Evolutionary conservation across 164 flowering plant species (phyloP), one percentile per base, ranked within the genome.

Genomic region (Litsea cubeba): DNA sequence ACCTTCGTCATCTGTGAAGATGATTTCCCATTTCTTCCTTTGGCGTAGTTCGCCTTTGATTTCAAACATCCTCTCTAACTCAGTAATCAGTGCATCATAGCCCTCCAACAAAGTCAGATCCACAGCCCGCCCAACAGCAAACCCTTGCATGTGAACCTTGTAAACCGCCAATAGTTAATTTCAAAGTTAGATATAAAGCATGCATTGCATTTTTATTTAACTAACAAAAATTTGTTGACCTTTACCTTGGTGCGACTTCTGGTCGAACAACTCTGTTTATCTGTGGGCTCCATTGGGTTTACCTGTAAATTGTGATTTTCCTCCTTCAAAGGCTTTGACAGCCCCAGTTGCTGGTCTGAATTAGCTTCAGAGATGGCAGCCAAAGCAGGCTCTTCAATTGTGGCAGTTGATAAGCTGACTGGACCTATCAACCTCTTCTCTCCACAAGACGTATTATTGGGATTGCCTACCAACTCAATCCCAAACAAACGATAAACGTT

Each of bases 91-190:
- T 57, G 91, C 84, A 76, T 83, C 85, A 40, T 95, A 95, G 23
- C 97, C 90, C 28, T 82, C 83, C 71, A 95, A 76, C 25, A 72
- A 72, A 12, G 87, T 80, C 76, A 95, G 82, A 79, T 93, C 99
- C 81, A 95, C 92, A 8, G 99, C 97, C 62, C 97, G 87, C 23
- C 98, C 97, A 65, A 95, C 97, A 15, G 91, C 91, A 24, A 90
- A 77, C 3, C 99, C 99, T 79, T 91, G 94, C 99, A 95, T 95
- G 82, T 88, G 97, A 58, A 95, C 99, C 97, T 95, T 57, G 66
- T 14, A 8, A 17, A 25, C 18, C 40, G 50, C 26, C 35, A 71
- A 32, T 5, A 12, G 20, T 3, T 35, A 49, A 22, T 4, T 70
- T 25, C 40, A 54, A 26, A 25, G 14, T 24, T 18, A 12, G 30